These are phyloP conservation scores for Axilococcus clingmanii DNA, from an alignment of 139 green algal species.

Conservation along the genomic window DNA sequence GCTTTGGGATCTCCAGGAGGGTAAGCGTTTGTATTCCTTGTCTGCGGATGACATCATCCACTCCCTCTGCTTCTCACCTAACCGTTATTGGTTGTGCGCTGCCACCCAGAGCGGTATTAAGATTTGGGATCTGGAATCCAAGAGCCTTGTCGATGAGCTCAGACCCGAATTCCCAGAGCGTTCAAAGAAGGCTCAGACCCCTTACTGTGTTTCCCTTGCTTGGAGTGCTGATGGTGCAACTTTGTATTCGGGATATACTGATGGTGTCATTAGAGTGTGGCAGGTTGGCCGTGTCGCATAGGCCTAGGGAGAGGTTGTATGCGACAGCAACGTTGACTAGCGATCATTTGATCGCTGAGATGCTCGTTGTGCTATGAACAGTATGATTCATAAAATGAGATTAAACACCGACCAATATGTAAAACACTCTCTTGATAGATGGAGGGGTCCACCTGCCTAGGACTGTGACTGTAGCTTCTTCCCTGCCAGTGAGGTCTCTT, in stretches of 20 bases:
- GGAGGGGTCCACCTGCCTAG: too few relatives aligned
- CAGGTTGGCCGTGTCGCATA: constrained; percentile 38
- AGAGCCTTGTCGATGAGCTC: constrained; percentile 90
- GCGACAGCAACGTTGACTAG: too few relatives aligned
- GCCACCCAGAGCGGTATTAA: constrained; percentile 85
- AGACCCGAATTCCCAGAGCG: constrained; percentile 49
- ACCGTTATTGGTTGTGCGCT: constrained; percentile 99
- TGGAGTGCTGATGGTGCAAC: constrained; percentile 95
- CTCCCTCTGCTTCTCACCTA: constrained; percentile 94
- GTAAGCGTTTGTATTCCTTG: constrained; percentile 97
- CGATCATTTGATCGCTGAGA: too few relatives aligned
- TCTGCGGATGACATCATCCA: constrained; percentile 98
- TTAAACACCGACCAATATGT: too few relatives aligned
- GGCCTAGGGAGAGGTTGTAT: neutral
- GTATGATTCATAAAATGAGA: too few relatives aligned
- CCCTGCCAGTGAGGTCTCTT: too few relatives aligned
- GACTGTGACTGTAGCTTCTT: too few relatives aligned
- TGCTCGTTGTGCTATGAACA: too few relatives aligned
- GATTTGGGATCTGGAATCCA: constrained; percentile 97
- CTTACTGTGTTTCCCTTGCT: constrained; percentile 90
- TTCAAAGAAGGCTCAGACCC: constrained; percentile 45
- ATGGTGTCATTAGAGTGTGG: constrained; percentile 72
- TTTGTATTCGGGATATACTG: constrained; percentile 85
- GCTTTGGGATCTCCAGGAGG: constrained; percentile 98
- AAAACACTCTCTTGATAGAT: too few relatives aligned